Conservation (phyloP, 805 yeast species). For the Maudiozyma saulgeensis region DNA sequence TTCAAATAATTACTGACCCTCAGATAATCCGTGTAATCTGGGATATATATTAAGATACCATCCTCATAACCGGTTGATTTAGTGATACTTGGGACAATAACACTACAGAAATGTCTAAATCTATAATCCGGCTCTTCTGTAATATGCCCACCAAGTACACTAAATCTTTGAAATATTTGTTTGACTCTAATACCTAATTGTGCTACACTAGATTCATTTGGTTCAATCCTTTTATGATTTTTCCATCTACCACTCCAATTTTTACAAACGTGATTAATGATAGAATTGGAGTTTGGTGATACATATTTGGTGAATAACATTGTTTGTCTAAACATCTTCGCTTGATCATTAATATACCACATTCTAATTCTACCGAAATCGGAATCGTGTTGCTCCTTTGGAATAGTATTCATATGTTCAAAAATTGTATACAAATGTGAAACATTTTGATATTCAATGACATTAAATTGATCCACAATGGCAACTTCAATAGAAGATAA, state of each 20-base stretch:
- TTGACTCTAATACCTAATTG: conserved; percentile 56
- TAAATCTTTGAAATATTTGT: conserved; percentile 67
- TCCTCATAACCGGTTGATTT: conserved; percentile 51
- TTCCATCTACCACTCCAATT: conserved; percentile 56
- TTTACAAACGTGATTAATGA: conserved; percentile 39
- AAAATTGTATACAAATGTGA: conserved; percentile 67
- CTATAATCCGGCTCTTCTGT: conserved; percentile 71
- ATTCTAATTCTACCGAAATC: conserved; percentile 87
- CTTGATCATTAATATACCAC: conserved; percentile 86
- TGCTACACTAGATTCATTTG: conserved; percentile 47
- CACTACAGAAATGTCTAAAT: conserved; percentile 69
- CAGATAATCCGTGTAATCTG: conserved; percentile 78
- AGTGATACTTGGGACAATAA: conserved; percentile 59
- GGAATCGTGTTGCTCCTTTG: conserved; percentile 68
- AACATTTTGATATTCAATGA: conserved; percentile 88
- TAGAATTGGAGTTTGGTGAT: conserved; percentile 73
- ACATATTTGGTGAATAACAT: conserved; percentile 63
- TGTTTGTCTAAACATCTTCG: conserved; percentile 64
- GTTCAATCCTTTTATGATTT: conserved; percentile 39
- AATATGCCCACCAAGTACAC: conserved; percentile 37
- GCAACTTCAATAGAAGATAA: conserved; percentile 79
- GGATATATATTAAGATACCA: conserved; percentile 74
- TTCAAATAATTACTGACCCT: conserved; percentile 57
- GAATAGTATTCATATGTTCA: conserved; percentile 64
- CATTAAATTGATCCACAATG: conserved; percentile 74